A percentile compares a stretch with the other conserved stretches of the same genome.
phyloP scores from a whole-genome alignment of 2,329 filamentous ascomycete species.

The Aureobasidium sp. region DNA sequence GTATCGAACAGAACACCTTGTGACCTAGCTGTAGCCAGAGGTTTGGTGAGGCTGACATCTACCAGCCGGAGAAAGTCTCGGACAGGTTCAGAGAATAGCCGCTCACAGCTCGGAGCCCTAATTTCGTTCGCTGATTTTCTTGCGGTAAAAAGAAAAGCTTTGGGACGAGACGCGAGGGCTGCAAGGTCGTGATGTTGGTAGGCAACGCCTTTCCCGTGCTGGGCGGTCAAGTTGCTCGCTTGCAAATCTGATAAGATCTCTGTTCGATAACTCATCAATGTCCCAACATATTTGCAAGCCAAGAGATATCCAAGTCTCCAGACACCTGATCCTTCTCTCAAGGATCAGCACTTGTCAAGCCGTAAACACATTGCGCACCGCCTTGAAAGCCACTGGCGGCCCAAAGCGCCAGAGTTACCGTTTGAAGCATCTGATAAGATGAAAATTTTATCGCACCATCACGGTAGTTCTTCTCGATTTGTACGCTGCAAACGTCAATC shows the following conservation, averaged over 20 bases:
- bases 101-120: no score
- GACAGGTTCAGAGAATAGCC: neutral
- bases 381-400: neutral
- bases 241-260: slow-evolving; percentile 9
- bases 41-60: neutral
- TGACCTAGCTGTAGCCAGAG: neutral
- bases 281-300: slow-evolving; percentile 4
- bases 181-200: neutral
- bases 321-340: neutral
- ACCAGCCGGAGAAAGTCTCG: neutral
- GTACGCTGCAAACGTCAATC: neutral
- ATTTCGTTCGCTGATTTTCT: no score
- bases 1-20: neutral
- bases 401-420: neutral
- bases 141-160: neutral
- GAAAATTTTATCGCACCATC: slow-evolving; percentile 5
- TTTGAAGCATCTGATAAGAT: slow-evolving; percentile 9
- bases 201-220: neutral
- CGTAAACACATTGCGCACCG: neutral
- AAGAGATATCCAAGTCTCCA: neutral
- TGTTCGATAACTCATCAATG: no score
- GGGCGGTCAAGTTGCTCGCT: neutral
- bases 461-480: neutral
- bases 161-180: neutral
- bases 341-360: neutral